These are phyloP conservation scores for Cryptococcus neoformans DNA, from an alignment of 1,284 basidiomycete genomes.

Conservation along the genomic window DNA sequence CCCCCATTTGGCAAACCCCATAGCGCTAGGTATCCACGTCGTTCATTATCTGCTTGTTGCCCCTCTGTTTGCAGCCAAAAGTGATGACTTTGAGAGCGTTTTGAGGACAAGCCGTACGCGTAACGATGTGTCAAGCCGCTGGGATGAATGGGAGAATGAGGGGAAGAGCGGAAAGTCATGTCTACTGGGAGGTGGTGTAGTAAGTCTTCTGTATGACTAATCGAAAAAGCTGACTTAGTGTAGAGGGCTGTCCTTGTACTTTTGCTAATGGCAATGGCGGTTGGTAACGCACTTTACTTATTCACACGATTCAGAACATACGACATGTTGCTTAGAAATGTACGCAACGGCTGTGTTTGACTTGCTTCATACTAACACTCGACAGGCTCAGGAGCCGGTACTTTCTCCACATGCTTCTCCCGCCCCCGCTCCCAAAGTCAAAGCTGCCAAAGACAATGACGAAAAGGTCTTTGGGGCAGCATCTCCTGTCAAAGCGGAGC, in stretches of 20 bases:
- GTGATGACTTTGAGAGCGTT: slow-evolving; percentile 17
- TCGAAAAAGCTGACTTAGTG: no score
- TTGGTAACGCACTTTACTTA: slow-evolving; percentile 38
- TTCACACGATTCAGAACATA: slow-evolving; percentile 43
- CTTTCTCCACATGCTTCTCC: slow-evolving; percentile 40
- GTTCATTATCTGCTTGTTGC: slow-evolving; percentile 41
- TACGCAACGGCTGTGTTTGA: slow-evolving; percentile 15
- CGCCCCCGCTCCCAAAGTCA: slow-evolving; percentile 24
- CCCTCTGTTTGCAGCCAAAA: slow-evolving; percentile 23
- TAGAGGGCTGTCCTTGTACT: slow-evolving; percentile 30
- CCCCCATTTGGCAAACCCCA: slow-evolving; percentile 34
- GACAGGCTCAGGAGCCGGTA: slow-evolving; percentile 27
- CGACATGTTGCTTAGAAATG: slow-evolving; percentile 44
- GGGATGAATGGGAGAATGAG: slow-evolving; percentile 33
- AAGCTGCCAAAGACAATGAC: background rate
- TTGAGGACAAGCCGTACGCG: slow-evolving; percentile 7
- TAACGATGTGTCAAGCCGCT: slow-evolving; percentile 28
- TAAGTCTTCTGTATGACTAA: slow-evolving; percentile 14
- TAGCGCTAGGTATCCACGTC: slow-evolving; percentile 28
- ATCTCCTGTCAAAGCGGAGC: background rate
- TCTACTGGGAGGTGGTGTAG: slow-evolving; percentile 25
- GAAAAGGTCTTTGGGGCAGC: slow-evolving; percentile 16
- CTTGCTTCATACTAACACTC: background rate
- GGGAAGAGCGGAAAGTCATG: slow-evolving; percentile 9
- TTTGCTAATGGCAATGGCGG: slow-evolving; percentile 24